Percentiles rank a stretch among this genome's conserved stretches.
Conservation (phyloP, 2,329 filamentous ascomycete species). For the Ophiosphaerella korrae region DNA sequence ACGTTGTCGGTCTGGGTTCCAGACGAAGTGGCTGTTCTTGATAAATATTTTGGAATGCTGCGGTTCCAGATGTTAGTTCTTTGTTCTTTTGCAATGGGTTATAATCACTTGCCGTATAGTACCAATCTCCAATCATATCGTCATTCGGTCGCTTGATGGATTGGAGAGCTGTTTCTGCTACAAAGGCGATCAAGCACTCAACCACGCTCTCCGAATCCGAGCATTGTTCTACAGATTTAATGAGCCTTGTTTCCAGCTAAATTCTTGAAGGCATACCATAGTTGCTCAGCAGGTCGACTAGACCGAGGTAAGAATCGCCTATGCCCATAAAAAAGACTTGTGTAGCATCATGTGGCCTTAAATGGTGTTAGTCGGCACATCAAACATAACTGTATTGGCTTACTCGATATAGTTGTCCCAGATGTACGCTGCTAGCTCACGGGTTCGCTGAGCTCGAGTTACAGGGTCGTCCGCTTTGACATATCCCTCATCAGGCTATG, state of each 20-base stretch:
- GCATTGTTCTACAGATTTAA: constrained; percentile 55
- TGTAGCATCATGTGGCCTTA: constrained; percentile 63
- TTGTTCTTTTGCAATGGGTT: neutral
- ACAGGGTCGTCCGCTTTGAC: constrained; percentile 55
- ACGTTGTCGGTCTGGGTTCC: constrained; percentile 64
- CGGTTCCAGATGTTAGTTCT: constrained; percentile 1
- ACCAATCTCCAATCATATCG: constrained; percentile 83
- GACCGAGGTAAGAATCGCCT: constrained; percentile 84
- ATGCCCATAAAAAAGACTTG: constrained; percentile 86
- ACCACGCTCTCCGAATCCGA: constrained; percentile 62
- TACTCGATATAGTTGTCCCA: constrained; percentile 97
- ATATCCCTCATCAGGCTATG: constrained; percentile 34
- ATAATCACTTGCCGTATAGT: constrained; percentile 62
- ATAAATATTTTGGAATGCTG: constrained; percentile 80
- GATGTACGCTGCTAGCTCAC: constrained; percentile 80
- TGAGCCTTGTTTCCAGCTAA: neutral
- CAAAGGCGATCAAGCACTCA: constrained; percentile 78
- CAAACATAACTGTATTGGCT: constrained; percentile 16
- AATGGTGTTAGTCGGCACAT: constrained; percentile 9
- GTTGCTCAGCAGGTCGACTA: constrained; percentile 79
- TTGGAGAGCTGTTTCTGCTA: constrained; percentile 73
- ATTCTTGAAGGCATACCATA: constrained; percentile 60
- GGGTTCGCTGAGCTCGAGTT: constrained; percentile 53
- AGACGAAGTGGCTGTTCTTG: constrained; percentile 74
- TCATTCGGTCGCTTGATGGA: constrained; percentile 69